A percentile compares a stretch with the other conserved stretches of the same genome.
These are phyloP conservation scores for Aureobasidium sp. DNA, from an alignment of 2,329 filamentous ascomycete genomes.

Conservation along the genomic window DNA sequence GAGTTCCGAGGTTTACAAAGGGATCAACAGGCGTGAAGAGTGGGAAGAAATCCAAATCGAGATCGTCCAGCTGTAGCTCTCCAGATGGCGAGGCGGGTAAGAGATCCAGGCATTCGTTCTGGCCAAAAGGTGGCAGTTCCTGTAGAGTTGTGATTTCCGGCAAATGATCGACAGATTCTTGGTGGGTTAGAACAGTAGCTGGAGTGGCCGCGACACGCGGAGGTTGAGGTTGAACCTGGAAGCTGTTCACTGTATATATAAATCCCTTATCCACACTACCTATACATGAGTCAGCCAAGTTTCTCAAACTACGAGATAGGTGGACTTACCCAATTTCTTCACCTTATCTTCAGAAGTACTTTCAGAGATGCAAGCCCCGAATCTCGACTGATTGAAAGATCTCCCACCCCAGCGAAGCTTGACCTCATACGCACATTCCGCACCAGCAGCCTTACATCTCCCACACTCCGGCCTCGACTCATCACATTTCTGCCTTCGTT, in stretches of 20 bases:
- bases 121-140: not conserved
- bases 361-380: slow-evolving; percentile 15
- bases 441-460: slow-evolving; percentile 1
- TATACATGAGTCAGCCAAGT: not conserved
- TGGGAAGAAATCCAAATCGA: not conserved
- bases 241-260: slow-evolving; percentile 7
- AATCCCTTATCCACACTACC: slow-evolving; percentile 8
- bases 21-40: slow-evolving; percentile 9
- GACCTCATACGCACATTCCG: slow-evolving; percentile 15
- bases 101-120: not conserved
- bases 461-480: slow-evolving; percentile 12
- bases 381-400: slow-evolving; percentile 15
- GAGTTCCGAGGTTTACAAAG: not conserved
- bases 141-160: not conserved
- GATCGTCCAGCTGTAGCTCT: not conserved
- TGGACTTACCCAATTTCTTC: slow-evolving; percentile 13
- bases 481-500: slow-evolving; percentile 17
- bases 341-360: not conserved
- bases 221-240: not conserved
- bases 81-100: not conserved
- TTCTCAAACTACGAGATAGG: too few relatives aligned
- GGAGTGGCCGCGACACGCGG: not conserved
- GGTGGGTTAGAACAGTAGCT: not conserved
- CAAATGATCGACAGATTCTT: not conserved
- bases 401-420: slow-evolving; percentile 17